These are phyloP conservation scores for Odonthalia washingtoniensis DNA, from an alignment of 31 red algal genomes.

Conservation along the genomic window DNA sequence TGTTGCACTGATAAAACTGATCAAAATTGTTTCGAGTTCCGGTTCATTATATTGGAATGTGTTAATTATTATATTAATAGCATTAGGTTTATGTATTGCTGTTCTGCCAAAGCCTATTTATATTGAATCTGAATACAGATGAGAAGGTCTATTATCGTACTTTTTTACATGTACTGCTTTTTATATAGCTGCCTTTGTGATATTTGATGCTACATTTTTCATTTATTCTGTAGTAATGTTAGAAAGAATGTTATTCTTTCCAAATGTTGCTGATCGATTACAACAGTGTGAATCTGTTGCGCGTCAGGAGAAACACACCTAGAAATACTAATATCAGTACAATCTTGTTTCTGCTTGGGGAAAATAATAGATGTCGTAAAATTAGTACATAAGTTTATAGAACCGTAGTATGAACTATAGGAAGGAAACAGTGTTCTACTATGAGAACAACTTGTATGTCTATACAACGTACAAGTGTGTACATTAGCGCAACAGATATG, in stretches of 20 bases:
- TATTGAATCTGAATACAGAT: constrained; percentile 59
- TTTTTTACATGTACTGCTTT: constrained; percentile 61
- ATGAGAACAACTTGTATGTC: too few species aligned
- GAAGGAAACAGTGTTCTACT: too few species aligned
- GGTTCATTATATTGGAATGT: constrained; percentile 75
- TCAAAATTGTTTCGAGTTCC: constrained; percentile 79
- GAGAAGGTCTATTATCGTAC: constrained; percentile 64
- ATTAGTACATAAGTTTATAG: too few species aligned
- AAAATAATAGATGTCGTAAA: too few species aligned
- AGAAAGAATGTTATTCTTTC: constrained; percentile 61
- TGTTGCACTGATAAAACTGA: constrained; percentile 60
- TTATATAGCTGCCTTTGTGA: constrained; percentile 66
- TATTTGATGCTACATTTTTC: constrained; percentile 69
- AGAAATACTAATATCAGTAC: too few species aligned
- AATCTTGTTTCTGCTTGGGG: too few species aligned
- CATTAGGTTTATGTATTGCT: too few species aligned
- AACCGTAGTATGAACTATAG: too few species aligned
- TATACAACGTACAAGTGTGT: too few species aligned
- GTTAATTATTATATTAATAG: constrained; percentile 53
- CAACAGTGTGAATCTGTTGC: constrained; percentile 63
- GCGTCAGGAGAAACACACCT: too few species aligned
- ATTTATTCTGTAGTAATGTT: constrained; percentile 70
- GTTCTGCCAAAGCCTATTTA: constrained; percentile 54
- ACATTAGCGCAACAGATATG: too few species aligned
- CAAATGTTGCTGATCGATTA: constrained; percentile 62